Evolutionary conservation across 2,329 filamentous ascomycete genomes (phyloP).

Genomic region (Aspergillus tubingensis): DNA sequence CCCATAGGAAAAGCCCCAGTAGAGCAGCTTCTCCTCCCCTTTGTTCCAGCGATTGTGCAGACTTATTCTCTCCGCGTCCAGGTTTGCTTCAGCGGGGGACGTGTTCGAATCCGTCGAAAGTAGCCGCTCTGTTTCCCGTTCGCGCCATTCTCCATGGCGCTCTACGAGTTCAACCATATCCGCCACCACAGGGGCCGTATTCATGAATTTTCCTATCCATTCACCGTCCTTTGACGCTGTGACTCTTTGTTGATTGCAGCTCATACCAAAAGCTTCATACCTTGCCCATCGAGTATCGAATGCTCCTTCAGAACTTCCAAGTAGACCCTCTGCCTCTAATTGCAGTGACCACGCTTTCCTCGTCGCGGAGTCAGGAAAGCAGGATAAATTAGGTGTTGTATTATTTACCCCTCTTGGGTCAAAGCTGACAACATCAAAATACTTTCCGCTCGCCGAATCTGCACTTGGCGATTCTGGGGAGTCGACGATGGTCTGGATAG

Average conservation of each 20-base stretch:
- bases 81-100: neutral
- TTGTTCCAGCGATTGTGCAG: slow-evolving; percentile 1
- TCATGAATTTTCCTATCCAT: slow-evolving; percentile 3
- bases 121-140: neutral
- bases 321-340: neutral
- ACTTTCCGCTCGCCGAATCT: neutral
- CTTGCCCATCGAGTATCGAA: slow-evolving; percentile 8
- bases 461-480: neutral
- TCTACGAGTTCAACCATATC: slow-evolving; percentile 12
- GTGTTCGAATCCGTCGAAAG: neutral
- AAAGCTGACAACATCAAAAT: slow-evolving; percentile 9
- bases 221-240: neutral
- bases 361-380: neutral
- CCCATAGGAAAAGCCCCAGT: slow-evolving; percentile 10
- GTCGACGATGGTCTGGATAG: slow-evolving; percentile 9
- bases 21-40: slow-evolving; percentile 6
- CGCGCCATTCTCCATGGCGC: slow-evolving; percentile 11
- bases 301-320: neutral
- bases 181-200: slow-evolving; percentile 4
- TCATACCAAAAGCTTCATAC: neutral
- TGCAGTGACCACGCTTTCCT: neutral
- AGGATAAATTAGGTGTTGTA: slow-evolving; percentile 4
- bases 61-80: neutral
- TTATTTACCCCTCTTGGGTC: slow-evolving; percentile 11
- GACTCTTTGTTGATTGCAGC: neutral